Evolutionary conservation across 495 filamentous ascomycete genomes (phyloP).

Genomic region (Lasiosphaeriaceae sp.): DNA sequence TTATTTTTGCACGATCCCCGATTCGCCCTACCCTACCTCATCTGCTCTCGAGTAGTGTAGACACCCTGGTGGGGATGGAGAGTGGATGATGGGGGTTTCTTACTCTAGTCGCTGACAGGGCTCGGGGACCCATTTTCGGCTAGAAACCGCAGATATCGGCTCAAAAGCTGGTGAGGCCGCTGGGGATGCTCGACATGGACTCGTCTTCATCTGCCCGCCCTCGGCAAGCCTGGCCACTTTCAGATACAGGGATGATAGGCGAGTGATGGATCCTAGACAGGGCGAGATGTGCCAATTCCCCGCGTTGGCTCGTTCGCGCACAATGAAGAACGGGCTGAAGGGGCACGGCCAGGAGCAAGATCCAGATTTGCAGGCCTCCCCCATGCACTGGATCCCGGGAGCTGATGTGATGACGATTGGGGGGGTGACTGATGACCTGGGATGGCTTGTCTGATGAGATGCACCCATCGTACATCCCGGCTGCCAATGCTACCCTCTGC

Average conservation of each 20-base stretch:
- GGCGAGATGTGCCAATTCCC: not conserved
- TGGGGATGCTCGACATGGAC: not conserved
- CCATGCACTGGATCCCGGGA: not conserved
- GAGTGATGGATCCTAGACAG: constrained; percentile 8
- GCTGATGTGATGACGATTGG: constrained; percentile 13
- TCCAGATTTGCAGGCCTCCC: not conserved
- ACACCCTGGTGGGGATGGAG: too few species aligned
- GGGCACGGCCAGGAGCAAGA: too few species aligned
- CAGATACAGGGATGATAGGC: constrained; percentile 26
- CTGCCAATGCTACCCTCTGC: constrained; percentile 17
- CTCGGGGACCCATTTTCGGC: constrained; percentile 12
- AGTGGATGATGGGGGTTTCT: too few species aligned
- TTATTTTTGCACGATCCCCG: constrained; percentile 25
- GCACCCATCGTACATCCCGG: constrained; percentile 14
- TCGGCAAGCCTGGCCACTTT: not conserved
- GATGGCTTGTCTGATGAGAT: constrained; percentile 14
- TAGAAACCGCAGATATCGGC: constrained; percentile 9
- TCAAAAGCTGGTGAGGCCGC: constrained; percentile 7
- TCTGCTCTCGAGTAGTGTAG: constrained; percentile 3
- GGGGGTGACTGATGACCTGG: constrained; percentile 4
- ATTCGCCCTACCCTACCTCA: constrained; percentile 19
- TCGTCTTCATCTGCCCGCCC: not conserved
- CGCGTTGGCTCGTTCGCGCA: not conserved
- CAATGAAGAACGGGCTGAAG: not conserved
- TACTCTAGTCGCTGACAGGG: constrained; percentile 15